Percentiles rank a stretch among this genome's conserved stretches.
phyloP scores from a whole-genome alignment of 495 filamentous ascomycete genomes.

The Aspergillus avenaceus region DNA sequence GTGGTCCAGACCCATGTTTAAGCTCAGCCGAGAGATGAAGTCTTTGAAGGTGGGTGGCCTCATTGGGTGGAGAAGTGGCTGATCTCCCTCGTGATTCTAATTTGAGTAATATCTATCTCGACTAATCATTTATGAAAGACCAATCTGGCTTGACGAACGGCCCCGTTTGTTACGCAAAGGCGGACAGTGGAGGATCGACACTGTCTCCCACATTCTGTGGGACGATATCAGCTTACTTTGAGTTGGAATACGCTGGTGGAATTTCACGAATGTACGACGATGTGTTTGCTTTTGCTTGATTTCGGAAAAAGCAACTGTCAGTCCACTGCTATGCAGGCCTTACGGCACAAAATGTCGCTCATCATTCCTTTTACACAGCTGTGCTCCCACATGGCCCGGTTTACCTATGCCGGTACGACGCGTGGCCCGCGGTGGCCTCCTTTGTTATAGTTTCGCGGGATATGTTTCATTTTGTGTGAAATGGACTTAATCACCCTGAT shows the following conservation, averaged over 20 bases:
- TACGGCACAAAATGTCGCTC: not conserved
- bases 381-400: constrained; percentile 7
- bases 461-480: not conserved
- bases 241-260: too few relatives aligned
- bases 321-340: not conserved
- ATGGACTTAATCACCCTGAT: not conserved
- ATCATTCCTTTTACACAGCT: not conserved
- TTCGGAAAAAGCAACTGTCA: not conserved
- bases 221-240: too few relatives aligned
- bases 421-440: not conserved
- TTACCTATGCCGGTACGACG: not conserved
- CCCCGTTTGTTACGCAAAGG: too few relatives aligned
- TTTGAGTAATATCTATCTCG: too few relatives aligned
- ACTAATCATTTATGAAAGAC: too few relatives aligned
- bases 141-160: too few relatives aligned
- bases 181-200: too few relatives aligned
- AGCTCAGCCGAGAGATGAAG: not conserved
- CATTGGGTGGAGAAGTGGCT: not conserved
- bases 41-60: not conserved
- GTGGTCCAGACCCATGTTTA: not conserved
- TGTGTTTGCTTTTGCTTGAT: too few relatives aligned
- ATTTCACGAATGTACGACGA: too few relatives aligned
- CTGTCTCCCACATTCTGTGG: too few relatives aligned
- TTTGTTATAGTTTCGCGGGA: not conserved
- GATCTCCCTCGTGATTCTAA: not conserved